phyloP scores from a whole-genome alignment of 129 eudicot species.

The Saussurea involucrata region DNA sequence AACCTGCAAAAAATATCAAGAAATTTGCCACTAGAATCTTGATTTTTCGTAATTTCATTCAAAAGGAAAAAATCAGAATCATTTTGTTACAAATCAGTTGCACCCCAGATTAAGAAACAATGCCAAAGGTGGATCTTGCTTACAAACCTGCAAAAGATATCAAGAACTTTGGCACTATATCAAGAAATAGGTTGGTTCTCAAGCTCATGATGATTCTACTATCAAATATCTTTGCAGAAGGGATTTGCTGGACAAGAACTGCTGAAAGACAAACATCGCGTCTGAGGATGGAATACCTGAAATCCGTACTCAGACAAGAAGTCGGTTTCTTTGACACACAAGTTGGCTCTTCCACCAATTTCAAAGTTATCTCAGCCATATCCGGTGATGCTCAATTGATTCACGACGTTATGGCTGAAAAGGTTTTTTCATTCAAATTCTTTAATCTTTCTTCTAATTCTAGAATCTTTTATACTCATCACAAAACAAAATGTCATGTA shows the following conservation, averaged over 20 bases:
- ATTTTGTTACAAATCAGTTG: not conserved
- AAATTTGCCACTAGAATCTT: no score
- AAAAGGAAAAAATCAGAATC: not conserved
- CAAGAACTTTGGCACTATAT: no score
- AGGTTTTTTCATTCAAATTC: constrained; percentile 39
- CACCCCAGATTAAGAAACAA: not conserved
- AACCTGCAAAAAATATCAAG: no score
- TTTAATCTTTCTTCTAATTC: not conserved
- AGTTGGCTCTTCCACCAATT: constrained; percentile 64
- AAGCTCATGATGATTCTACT: not conserved
- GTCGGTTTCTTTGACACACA: constrained; percentile 71
- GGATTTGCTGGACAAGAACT: constrained; percentile 82
- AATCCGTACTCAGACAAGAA: constrained; percentile 75
- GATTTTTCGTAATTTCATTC: no score
- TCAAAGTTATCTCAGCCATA: constrained; percentile 60
- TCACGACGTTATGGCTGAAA: constrained; percentile 76
- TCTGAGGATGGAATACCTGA: constrained; percentile 61
- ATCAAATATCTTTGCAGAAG: constrained; percentile 44
- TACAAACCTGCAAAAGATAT: not conserved
- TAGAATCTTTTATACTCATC: not conserved
- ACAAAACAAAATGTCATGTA: constrained; percentile 16
- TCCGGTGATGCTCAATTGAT: constrained; percentile 71
- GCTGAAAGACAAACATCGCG: constrained; percentile 79
- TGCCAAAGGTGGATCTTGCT: not conserved
- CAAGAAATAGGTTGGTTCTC: not conserved